Evolutionary conservation across 2,329 filamentous ascomycete genomes (phyloP).

Genomic region (Fonsecaea multimorphosa): DNA sequence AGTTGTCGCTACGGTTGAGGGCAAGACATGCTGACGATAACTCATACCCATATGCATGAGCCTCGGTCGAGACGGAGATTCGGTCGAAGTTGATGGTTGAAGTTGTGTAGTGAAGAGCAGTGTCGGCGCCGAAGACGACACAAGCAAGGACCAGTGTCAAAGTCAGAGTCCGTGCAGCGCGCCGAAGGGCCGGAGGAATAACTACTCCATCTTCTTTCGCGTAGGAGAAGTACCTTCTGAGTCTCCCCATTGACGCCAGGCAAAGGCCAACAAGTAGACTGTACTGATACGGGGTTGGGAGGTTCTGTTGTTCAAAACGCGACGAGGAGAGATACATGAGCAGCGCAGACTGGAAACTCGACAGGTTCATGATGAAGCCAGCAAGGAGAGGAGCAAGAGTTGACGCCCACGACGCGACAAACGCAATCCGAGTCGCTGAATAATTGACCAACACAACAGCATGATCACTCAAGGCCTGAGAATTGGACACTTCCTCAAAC

Average conservation of each 20-base stretch:
- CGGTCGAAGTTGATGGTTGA: conserved; percentile 33
- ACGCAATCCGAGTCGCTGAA: conserved; percentile 38
- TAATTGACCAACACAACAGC: conserved; percentile 37
- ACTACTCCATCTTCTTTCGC: conserved; percentile 24
- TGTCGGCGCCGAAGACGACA: conserved; percentile 34
- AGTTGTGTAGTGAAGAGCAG: conserved; percentile 36
- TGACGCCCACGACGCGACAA: conserved; percentile 37
- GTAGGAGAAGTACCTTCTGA: conserved; percentile 35
- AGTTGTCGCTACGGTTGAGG: conserved; percentile 35
- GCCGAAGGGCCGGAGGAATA: conserved; percentile 31
- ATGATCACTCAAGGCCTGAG: conserved; percentile 19
- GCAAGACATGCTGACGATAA: conserved; percentile 32
- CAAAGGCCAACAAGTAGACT: conserved; percentile 37
- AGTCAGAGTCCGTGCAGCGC: conserved; percentile 29
- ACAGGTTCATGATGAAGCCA: conserved; percentile 36
- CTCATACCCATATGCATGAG: conserved; percentile 29
- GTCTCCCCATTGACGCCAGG: conserved; percentile 34
- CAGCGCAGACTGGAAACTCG: conserved; percentile 25
- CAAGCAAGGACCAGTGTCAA: conserved; percentile 31
- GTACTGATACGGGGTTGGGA: conserved; percentile 39
- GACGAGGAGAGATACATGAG: conserved; percentile 30
- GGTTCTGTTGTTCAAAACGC: conserved; percentile 22
- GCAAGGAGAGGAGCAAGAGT: conserved; percentile 37
- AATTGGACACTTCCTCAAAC: conserved; percentile 28
- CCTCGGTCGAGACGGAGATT: conserved; percentile 14